Evolutionary conservation across 768 basidiomycete genomes (phyloP).

Genomic region (Tricholomella constricta): DNA sequence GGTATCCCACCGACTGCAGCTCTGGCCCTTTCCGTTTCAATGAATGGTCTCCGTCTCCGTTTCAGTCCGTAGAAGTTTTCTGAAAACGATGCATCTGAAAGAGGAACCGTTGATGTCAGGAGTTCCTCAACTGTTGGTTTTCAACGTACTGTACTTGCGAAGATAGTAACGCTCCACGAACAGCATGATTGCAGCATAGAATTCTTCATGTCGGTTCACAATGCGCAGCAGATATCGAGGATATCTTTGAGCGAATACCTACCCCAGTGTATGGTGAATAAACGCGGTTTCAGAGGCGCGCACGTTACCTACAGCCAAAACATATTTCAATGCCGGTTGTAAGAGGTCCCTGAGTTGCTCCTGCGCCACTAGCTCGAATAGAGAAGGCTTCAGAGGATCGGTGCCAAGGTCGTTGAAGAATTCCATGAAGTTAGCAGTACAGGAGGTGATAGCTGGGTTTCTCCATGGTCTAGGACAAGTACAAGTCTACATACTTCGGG

Average conservation of each 20-base stretch:
- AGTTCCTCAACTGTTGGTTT: neutral
- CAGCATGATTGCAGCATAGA: conserved; percentile 87
- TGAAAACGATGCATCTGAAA: conserved; percentile 87
- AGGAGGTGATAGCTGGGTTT: conserved; percentile 6
- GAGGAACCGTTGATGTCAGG: neutral
- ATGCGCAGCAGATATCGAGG: conserved; percentile 90
- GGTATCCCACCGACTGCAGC: conserved; percentile 70
- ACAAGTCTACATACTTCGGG: conserved; percentile 9
- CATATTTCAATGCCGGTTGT: conserved; percentile 94
- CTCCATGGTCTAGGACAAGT: conserved; percentile 7
- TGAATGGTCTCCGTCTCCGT: conserved; percentile 68
- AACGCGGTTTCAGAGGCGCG: neutral
- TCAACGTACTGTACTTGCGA: conserved; percentile 70
- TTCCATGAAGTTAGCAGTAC: conserved; percentile 52
- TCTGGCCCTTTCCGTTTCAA: conserved; percentile 66
- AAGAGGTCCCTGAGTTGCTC: conserved; percentile 91
- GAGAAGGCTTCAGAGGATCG: conserved; percentile 74
- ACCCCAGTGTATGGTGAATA: conserved; percentile 1
- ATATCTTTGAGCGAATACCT: conserved; percentile 95
- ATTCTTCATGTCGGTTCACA: conserved; percentile 95
- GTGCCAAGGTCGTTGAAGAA: conserved; percentile 79
- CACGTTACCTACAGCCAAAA: conserved; percentile 69
- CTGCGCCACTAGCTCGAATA: conserved; percentile 92
- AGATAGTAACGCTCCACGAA: conserved; percentile 92
- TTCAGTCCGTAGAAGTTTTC: conserved; percentile 97